Conservation (phyloP, 331 rosid species). For the Rhamnella rubrinervis region DNA sequence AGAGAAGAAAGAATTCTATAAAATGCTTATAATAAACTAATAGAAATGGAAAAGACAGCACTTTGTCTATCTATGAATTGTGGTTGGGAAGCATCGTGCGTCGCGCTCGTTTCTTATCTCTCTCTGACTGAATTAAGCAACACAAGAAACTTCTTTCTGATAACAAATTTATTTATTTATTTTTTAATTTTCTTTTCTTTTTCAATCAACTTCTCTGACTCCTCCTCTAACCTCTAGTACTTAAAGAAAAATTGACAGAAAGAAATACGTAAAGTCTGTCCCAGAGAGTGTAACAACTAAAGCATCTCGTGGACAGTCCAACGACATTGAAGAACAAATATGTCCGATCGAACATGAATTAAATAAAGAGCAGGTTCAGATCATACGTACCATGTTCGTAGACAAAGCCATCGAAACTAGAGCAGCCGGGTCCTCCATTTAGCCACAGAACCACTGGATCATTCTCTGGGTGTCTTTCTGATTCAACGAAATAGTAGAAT, state of each 20-base stretch:
- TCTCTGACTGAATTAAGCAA: not conserved
- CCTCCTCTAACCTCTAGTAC: no score
- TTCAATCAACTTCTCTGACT: no score
- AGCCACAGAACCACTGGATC: constrained; percentile 59
- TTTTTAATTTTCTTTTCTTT: no score
- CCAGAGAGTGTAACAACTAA: not conserved
- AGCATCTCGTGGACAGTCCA: not conserved
- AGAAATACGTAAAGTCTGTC: no score
- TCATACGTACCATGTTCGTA: constrained; percentile 44
- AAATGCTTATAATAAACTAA: not conserved
- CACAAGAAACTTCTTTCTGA: no score
- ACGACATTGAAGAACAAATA: not conserved
- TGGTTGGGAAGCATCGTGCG: not conserved
- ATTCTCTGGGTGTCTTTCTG: constrained; percentile 34
- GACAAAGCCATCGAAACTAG: constrained; percentile 56
- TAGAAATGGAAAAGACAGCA: not conserved
- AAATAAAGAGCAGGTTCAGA: not conserved
- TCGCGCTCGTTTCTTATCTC: not conserved
- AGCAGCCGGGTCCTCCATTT: constrained; percentile 63
- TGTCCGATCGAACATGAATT: not conserved
- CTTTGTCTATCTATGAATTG: not conserved
- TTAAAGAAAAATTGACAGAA: no score
- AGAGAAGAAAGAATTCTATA: not conserved
- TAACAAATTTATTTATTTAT: no score
- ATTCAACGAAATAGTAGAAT: constrained; percentile 48